Evolutionary conservation across 1,139 yeast species (phyloP).

Genomic region (Kodamaea arcana): DNA sequence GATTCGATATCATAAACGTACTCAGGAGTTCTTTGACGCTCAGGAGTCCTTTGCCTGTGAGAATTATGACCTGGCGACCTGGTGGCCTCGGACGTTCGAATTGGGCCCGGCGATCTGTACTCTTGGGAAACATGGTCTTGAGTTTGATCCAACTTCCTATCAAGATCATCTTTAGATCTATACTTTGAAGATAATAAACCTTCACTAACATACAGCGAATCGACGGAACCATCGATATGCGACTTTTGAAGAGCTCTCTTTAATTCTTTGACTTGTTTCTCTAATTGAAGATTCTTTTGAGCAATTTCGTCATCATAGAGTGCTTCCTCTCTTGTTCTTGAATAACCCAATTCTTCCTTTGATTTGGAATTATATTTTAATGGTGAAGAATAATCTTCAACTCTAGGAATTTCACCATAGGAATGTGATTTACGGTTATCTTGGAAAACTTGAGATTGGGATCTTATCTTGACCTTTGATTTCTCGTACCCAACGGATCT

Average conservation of each 20-base stretch:
- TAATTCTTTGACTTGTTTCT: conserved; percentile 33
- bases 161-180: conserved; percentile 35
- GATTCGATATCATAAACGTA: conserved; percentile 12
- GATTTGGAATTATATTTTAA: conserved; percentile 8
- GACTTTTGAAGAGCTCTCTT: conserved; percentile 4
- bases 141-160: conserved; percentile 31
- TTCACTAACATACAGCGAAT: conserved; percentile 35
- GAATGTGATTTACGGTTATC: conserved; percentile 12
- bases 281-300: conserved; percentile 36
- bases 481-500: background rate
- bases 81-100: too few species aligned
- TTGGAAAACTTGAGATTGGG: conserved; percentile 18
- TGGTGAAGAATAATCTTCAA: conserved; percentile 7
- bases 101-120: too few species aligned
- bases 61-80: too few species aligned
- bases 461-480: conserved; percentile 1
- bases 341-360: background rate
- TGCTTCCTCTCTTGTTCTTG: too few species aligned
- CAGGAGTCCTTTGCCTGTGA: too few species aligned
- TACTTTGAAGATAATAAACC: conserved; percentile 31
- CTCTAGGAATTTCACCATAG: conserved; percentile 13
- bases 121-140: too few species aligned
- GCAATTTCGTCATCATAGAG: conserved; percentile 26
- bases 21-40: too few species aligned
- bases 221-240: conserved; percentile 14